These are phyloP conservation scores for Tolypocladium cylindrosporum DNA, from an alignment of 2,329 filamentous ascomycete species.

Conservation along the genomic window DNA sequence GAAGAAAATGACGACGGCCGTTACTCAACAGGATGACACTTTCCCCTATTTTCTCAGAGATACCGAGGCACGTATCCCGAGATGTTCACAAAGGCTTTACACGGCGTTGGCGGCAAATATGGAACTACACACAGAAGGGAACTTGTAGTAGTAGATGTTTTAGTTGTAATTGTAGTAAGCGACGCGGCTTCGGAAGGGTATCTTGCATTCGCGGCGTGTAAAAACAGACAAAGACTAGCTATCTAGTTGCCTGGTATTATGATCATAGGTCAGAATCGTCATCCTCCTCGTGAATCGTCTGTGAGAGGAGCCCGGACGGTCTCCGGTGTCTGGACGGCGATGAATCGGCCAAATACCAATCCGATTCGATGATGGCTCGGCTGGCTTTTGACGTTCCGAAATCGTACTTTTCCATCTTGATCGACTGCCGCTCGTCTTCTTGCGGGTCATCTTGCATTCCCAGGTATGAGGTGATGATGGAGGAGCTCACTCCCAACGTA, in stretches of 20 bases:
- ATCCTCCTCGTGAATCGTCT: conserved; percentile 66
- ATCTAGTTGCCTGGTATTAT: not conserved
- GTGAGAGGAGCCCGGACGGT: conserved; percentile 43
- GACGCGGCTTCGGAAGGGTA: not conserved
- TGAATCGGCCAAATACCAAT: conserved; percentile 28
- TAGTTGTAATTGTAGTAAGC: not conserved
- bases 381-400: not conserved
- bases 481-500: conserved; percentile 46
- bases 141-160: not conserved
- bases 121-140: not conserved
- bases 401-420: conserved; percentile 2
- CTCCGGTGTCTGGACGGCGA: conserved; percentile 27
- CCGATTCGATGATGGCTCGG: conserved; percentile 22
- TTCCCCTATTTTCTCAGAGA: not conserved
- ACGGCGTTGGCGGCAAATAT: not conserved
- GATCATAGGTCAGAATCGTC: conserved; percentile 43
- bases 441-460: conserved; percentile 25
- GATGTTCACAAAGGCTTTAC: not conserved
- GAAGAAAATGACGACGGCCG: conserved; percentile 11
- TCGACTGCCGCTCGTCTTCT: conserved; percentile 2
- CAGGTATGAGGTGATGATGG: conserved; percentile 41
- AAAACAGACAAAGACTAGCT: not conserved
- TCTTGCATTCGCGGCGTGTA: conserved; percentile 3
- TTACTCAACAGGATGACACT: not conserved
- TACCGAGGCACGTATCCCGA: not conserved